These are phyloP conservation scores for Aspergillus kassunensis DNA, from an alignment of 495 filamentous ascomycete species.

Conservation along the genomic window DNA sequence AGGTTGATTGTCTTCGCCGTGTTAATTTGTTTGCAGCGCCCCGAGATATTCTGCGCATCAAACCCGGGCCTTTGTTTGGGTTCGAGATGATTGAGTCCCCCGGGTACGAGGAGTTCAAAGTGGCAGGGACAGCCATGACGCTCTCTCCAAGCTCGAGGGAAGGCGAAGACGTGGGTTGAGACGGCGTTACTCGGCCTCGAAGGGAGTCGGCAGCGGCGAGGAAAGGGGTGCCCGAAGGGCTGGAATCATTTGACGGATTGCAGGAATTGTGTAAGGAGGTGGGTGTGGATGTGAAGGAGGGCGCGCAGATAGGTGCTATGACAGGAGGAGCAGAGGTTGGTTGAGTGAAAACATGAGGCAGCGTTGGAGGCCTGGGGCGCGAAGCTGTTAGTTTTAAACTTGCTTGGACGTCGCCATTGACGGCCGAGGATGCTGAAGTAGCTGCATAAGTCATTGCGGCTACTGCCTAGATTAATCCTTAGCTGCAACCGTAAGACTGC, in stretches of 20 bases:
- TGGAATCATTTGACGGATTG: slow-evolving; percentile 37
- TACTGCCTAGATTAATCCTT: slow-evolving; percentile 30
- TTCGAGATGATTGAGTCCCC: slow-evolving; percentile 52
- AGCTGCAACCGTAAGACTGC: slow-evolving; percentile 32
- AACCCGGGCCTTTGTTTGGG: slow-evolving; percentile 49
- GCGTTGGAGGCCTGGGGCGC: slow-evolving; percentile 31
- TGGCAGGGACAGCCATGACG: slow-evolving; percentile 42
- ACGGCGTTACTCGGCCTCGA: slow-evolving; percentile 40
- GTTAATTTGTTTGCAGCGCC: slow-evolving; percentile 60
- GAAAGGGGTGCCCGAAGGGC: slow-evolving; percentile 47
- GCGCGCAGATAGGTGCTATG: slow-evolving; percentile 28
- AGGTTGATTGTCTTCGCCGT: slow-evolving; percentile 66
- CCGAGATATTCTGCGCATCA: slow-evolving; percentile 65
- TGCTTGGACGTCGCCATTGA: slow-evolving; percentile 40
- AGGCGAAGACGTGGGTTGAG: slow-evolving; percentile 34
- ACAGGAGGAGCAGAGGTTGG: slow-evolving; percentile 25
- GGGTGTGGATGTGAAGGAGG: slow-evolving; percentile 30
- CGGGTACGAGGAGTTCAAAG: slow-evolving; percentile 28
- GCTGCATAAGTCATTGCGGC: slow-evolving; percentile 43
- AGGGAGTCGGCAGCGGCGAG: slow-evolving; percentile 49
- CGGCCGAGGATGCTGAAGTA: slow-evolving; percentile 36
- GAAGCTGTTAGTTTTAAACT: slow-evolving; percentile 42
- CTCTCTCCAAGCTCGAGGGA: slow-evolving; percentile 55
- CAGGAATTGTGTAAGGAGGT: slow-evolving; percentile 27
- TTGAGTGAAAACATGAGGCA: slow-evolving; percentile 38